Percentiles rank a stretch among this genome's conserved stretches.
phyloP scores from a whole-genome alignment of 106 monocot species.

The Alisma plantagoaquatica region DNA sequence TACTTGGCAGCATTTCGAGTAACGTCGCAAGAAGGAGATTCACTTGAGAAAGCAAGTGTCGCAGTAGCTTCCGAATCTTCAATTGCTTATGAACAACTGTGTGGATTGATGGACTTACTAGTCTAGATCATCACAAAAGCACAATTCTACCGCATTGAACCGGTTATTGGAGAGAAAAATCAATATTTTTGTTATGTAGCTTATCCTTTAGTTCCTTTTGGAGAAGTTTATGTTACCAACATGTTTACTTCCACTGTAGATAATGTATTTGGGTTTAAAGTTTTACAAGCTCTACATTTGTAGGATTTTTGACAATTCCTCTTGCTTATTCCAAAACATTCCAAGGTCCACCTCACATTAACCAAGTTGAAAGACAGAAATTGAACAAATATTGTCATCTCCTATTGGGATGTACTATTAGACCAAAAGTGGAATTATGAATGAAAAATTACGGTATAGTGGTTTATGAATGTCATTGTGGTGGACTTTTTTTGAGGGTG shows the following conservation, averaged over 20 bases:
- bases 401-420: neutral
- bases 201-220: slow-evolving; percentile 8
- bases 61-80: slow-evolving; percentile 12
- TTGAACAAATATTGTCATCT: neutral
- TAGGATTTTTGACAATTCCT: slow-evolving; percentile 5
- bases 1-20: slow-evolving; percentile 21
- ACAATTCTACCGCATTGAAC: slow-evolving; percentile 6
- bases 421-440: neutral
- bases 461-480: slow-evolving; percentile 8
- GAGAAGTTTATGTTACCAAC: slow-evolving; percentile 13
- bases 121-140: slow-evolving; percentile 11
- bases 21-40: slow-evolving; percentile 14
- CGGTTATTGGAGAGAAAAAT: slow-evolving; percentile 7
- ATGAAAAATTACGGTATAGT: neutral
- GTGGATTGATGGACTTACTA: slow-evolving; percentile 11
- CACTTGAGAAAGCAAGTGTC: slow-evolving; percentile 10
- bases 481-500: slow-evolving; percentile 13
- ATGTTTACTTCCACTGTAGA: slow-evolving; percentile 19
- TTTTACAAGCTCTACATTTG: slow-evolving; percentile 5
- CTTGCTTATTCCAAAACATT: neutral
- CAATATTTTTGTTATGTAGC: slow-evolving; percentile 15
- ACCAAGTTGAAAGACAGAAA: neutral
- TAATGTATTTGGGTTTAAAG: slow-evolving; percentile 17
- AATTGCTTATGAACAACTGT: slow-evolving; percentile 13
- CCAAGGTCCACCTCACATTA: neutral